Conservation (phyloP, 139 green algal genomes). For the Dunaliella sp. region DNA sequence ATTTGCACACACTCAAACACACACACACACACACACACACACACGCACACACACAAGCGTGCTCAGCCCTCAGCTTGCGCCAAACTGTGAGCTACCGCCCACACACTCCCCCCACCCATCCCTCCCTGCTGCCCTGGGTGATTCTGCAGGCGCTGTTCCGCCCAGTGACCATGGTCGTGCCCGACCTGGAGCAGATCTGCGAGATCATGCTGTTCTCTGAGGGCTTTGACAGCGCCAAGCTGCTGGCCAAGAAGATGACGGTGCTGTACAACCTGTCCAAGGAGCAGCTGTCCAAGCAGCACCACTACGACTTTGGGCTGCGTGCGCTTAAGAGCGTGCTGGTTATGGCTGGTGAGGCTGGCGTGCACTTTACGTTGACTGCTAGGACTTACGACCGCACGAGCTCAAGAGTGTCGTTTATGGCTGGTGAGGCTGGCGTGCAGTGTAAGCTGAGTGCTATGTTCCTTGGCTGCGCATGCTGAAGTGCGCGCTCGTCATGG, state of each 20-base stretch:
- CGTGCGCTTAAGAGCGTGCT: slow-evolving; percentile 80
- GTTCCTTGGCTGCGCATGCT: slow-evolving; percentile 81
- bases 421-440: slow-evolving; percentile 55
- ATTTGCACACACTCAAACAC: too few relatives aligned
- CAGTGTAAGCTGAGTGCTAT: slow-evolving; percentile 80
- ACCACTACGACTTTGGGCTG: slow-evolving; percentile 88
- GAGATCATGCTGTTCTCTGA: slow-evolving; percentile 89
- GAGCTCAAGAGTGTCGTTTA: slow-evolving; percentile 83
- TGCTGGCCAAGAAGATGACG: slow-evolving; percentile 87
- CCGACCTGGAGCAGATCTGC: slow-evolving; percentile 77
- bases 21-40: too few relatives aligned
- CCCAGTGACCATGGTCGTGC: slow-evolving; percentile 80
- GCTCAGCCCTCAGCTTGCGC: too few relatives aligned
- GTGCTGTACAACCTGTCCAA: slow-evolving; percentile 83
- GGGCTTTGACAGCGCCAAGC: slow-evolving; percentile 78
- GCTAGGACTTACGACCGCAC: slow-evolving; percentile 85
- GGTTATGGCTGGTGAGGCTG: slow-evolving; percentile 70
- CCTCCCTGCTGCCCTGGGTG: slow-evolving; percentile 65
- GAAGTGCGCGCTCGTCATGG: slow-evolving; percentile 85
- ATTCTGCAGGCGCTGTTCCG: slow-evolving; percentile 78
- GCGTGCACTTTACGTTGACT: slow-evolving; percentile 39
- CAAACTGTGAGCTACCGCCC: neutral
- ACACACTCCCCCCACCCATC: slow-evolving; percentile 1
- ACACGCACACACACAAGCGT: too few relatives aligned
- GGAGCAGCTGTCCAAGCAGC: slow-evolving; percentile 85